Percentiles rank a stretch among this genome's conserved stretches.
Evolutionary conservation across 352 stramenopile species (phyloP).

Genomic region (Peronosclerospora sorghi): DNA sequence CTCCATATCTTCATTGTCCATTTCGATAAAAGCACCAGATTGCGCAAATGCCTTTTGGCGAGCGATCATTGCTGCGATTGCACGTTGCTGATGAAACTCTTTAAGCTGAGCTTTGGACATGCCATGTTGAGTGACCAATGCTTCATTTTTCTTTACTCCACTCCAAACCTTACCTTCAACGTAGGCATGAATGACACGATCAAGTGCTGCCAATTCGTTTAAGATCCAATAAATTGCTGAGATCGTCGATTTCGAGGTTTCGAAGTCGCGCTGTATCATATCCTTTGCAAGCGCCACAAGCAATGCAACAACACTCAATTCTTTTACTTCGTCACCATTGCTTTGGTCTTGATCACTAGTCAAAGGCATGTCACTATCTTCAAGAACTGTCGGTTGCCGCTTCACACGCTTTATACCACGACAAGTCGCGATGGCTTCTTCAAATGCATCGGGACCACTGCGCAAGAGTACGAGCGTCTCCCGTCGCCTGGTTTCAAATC

Average conservation of each 20-base stretch:
- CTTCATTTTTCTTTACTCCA: constrained; percentile 50
- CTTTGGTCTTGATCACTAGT: constrained; percentile 61
- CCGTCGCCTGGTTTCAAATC: constrained; percentile 36
- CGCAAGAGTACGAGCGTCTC: constrained; percentile 37
- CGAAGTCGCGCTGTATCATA: constrained; percentile 65
- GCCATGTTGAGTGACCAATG: constrained; percentile 34
- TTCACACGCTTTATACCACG: constrained; percentile 65
- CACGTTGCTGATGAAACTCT: constrained; percentile 71
- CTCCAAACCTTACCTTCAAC: constrained; percentile 54
- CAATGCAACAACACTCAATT: constrained; percentile 50
- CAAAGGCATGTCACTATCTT: constrained; percentile 55
- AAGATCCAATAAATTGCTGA: constrained; percentile 78
- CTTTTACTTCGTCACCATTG: constrained; percentile 41
- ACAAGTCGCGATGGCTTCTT: constrained; percentile 33
- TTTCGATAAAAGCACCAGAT: constrained; percentile 52
- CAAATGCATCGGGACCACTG: constrained; percentile 48
- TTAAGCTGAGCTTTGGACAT: constrained; percentile 63
- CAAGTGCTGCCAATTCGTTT: constrained; percentile 43
- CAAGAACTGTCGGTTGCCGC: constrained; percentile 31
- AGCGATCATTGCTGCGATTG: constrained; percentile 78
- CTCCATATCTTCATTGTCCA: constrained; percentile 57
- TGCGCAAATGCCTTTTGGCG: constrained; percentile 68
- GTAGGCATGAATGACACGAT: constrained; percentile 36
- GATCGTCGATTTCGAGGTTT: constrained; percentile 67
- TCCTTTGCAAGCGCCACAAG: constrained; percentile 52